A percentile compares a stretch with the other conserved stretches of the same genome.
These are phyloP conservation scores for Fusarium keratoplasticum DNA, from an alignment of 2,329 filamentous ascomycete genomes.

Conservation along the genomic window DNA sequence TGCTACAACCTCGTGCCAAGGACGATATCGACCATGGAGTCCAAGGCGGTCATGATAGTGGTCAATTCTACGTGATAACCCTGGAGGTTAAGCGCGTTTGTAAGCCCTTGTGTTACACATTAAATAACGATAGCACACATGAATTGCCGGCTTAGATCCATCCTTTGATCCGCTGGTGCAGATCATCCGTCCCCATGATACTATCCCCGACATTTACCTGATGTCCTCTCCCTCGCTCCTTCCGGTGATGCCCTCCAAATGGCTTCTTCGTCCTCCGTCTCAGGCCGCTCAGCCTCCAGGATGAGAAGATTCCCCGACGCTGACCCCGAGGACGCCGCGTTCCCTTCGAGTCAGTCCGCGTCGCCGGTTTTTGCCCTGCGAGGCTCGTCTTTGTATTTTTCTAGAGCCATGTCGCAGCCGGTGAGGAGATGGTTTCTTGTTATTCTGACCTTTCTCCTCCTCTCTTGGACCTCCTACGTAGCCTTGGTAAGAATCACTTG, in stretches of 20 bases:
- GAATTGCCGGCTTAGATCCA: not conserved
- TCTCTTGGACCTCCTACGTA: constrained; percentile 19
- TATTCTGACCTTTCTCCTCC: not conserved
- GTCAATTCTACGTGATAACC: not conserved
- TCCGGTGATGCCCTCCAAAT: constrained; percentile 19
- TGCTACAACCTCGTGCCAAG: not conserved
- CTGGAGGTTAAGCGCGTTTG: not conserved
- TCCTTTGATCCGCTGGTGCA: not conserved
- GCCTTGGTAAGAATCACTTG: not conserved
- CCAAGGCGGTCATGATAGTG: not conserved
- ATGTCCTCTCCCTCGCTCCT: not conserved
- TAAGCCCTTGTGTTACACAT: not conserved
- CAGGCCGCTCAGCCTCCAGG: constrained; percentile 19
- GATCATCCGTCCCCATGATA: not conserved
- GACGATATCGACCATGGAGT: not conserved
- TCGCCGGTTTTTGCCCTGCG: not conserved
- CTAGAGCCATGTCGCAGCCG: not conserved
- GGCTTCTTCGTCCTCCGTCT: constrained; percentile 32
- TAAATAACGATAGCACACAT: not conserved
- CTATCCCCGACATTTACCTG: not conserved
- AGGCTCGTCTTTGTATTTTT: not conserved
- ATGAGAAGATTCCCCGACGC: constrained; percentile 21
- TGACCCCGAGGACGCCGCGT: constrained; percentile 28
- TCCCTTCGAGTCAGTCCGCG: constrained; percentile 3
- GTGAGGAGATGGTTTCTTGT: constrained; percentile 8